These are phyloP conservation scores for Talaromyces sp. DNA, from an alignment of 2,329 filamentous ascomycete genomes.

Conservation along the genomic window DNA sequence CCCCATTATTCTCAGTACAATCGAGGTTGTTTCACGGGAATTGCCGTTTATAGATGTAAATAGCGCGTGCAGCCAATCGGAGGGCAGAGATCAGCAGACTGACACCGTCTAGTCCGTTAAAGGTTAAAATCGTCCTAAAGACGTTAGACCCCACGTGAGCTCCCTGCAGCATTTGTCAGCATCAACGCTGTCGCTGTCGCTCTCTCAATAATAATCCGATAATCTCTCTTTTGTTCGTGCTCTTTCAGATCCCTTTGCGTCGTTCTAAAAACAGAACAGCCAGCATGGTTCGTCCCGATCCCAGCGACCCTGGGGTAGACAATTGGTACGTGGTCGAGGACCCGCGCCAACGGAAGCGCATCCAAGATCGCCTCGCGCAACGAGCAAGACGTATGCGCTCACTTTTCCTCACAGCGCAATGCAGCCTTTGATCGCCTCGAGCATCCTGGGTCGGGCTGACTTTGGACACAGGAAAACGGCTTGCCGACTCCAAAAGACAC, in stretches of 20 bases:
- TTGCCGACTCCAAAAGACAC: not conserved
- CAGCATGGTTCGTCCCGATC: conserved; percentile 1
- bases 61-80: not conserved
- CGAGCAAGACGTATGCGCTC: conserved; percentile 27
- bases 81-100: not conserved
- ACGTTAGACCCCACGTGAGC: not conserved
- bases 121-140: not conserved
- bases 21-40: not conserved
- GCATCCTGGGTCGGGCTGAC: not conserved
- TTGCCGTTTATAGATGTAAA: not conserved
- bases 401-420: not conserved
- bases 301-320: conserved; percentile 6
- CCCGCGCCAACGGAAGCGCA: conserved; percentile 32
- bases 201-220: too few relatives aligned
- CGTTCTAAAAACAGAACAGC: too few relatives aligned
- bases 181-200: not conserved
- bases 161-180: not conserved
- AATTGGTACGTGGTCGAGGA: conserved; percentile 30
- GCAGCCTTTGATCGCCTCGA: not conserved
- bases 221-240: not conserved
- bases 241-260: not conserved
- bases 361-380: conserved; percentile 36
- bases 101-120: not conserved
- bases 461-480: not conserved
- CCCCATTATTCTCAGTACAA: not conserved